Evolutionary conservation across 768 basidiomycete genomes (phyloP), one percentile per base, ranked within the genome.

Genomic region (Tulasnella sp.): DNA sequence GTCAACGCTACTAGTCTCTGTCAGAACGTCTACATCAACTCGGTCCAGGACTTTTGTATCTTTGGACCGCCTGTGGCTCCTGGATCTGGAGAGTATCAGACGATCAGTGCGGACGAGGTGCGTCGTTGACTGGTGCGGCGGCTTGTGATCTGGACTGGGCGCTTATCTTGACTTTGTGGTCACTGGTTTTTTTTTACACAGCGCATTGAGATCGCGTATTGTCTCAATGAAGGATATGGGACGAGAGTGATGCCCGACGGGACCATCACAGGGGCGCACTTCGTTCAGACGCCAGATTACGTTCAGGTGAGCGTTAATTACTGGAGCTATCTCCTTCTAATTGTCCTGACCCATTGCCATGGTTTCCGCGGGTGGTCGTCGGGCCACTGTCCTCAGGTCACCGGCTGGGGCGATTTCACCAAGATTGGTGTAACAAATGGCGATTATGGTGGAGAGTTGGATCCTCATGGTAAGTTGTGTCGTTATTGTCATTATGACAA

Each of bases 21-120:
- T 70, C 87, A 88, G 66, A 81, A 81, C 63, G 78, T 76, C 9
- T 82, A 78, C 66, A 61, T 31, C 38, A 42, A 50, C 49, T 48
- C 57, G 2, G 70, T 81, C 21, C 74, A 80, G 41, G 82, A 82
- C 65, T 82, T 75, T 67, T 81, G 81, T 58, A 38, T 81, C 29
- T 81, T 48, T 60, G 60, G 63, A 53, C 65, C 56, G 48, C 63
- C 59, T 22, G 44, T 38, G 34, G 15, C n/a, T n/a, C n/a, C n/a
- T n/a, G n/a, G 44, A 56, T 22, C 34, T 38, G 34, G 34, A 38
- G 7, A 38, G 15, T 38, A 7, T 15, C 7, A 38, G 15, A 69
- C 71, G 17, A 81, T 91, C 45, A 83, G 76, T 31, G 76, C 84
- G 60, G 78, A 77, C 2, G 89, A 92, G 81, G 77, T 80, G 73